Evolutionary conservation across 1,284 basidiomycete genomes (phyloP), one percentile per base, ranked within the genome.

Genomic region (Boletus sp.): DNA sequence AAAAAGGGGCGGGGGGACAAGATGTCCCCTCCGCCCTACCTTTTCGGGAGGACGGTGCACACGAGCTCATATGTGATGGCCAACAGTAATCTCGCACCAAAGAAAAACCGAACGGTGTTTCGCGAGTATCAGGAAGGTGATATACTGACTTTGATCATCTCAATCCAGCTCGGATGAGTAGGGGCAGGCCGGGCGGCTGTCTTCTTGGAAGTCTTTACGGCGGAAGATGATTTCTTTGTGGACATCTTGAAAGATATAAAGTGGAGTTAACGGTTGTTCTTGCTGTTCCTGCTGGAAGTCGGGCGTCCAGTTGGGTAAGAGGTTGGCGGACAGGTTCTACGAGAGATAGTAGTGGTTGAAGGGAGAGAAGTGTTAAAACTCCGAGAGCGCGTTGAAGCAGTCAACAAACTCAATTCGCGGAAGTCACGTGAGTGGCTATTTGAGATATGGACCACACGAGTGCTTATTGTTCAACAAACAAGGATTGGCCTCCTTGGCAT

Each of bases 71-170:
- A 52, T 52, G 26, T 33, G 41, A 48, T 30, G 40, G 41, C 44
- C 35, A 33, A 44, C 29, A 19, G 27, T 14, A 39, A 49, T 45
- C 36, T 44, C 30, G 40, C 27, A 29, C 45, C 40, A 34, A 48
- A 34, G 19, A 39, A 37, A 53, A 25, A 23, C 29, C 34, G 22
- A 27, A 39, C 2, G 41, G 9, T 2, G 23, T 27, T 1, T 13
- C 6, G 4, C 12, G 10, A 22, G 20, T 14, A 27, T 35, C 4
- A 40, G 43, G 37, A 42, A 35, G 40, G 46, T 39, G 30, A 37
- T 54, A 33, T 40, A 55, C 52, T 63, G 60, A 86, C 85, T 74
- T 85, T 87, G 68, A 88, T 87, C 84, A 88, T 88, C 50, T 88
- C 84, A 55, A 81, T 71, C 83, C 85, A 88, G 54, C 76, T 70